A percentile compares a stretch with the other conserved stretches of the same genome.
phyloP scores from a whole-genome alignment of 1,139 yeast genomes.

The Sporopachydermia cereana region DNA sequence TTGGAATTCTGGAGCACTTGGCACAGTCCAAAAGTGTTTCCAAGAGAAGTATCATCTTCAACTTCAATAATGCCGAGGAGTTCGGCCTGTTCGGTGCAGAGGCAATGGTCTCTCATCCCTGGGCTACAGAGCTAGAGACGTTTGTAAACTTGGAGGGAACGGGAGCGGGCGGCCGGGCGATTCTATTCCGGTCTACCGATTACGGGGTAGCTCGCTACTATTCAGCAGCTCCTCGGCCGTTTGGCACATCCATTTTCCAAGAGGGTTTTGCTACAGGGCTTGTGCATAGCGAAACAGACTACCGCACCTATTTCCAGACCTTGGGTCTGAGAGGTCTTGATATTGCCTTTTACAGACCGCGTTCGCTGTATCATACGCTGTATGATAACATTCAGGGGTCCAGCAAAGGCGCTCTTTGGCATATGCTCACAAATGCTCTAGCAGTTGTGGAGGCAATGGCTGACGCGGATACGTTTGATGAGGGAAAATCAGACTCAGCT shows the following conservation, averaged over 20 bases:
- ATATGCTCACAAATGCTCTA: slow-evolving; percentile 63
- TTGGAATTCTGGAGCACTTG: slow-evolving; percentile 53
- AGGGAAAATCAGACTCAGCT: slow-evolving; percentile 28
- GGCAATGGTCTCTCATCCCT: slow-evolving; percentile 62
- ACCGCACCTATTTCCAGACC: slow-evolving; percentile 50
- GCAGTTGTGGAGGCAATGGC: slow-evolving; percentile 41
- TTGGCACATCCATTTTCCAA: slow-evolving; percentile 69
- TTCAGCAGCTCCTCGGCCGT: slow-evolving; percentile 40
- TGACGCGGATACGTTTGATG: slow-evolving; percentile 22
- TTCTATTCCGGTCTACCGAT: slow-evolving; percentile 76
- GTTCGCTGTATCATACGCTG: slow-evolving; percentile 73
- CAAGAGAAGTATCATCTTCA: slow-evolving; percentile 59
- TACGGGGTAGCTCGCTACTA: slow-evolving; percentile 55
- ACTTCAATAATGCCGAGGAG: slow-evolving; percentile 86
- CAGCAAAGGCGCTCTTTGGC: slow-evolving; percentile 60
- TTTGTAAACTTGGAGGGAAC: slow-evolving; percentile 91
- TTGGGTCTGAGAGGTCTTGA: slow-evolving; percentile 74
- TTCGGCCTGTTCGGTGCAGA: slow-evolving; percentile 80
- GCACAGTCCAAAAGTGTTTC: slow-evolving; percentile 38
- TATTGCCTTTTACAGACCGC: slow-evolving; percentile 61
- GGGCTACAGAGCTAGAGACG: slow-evolving; percentile 51
- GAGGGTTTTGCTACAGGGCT: slow-evolving; percentile 70
- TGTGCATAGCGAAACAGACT: slow-evolving; percentile 77
- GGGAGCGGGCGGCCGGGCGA: slow-evolving; percentile 86
- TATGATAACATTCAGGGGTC: slow-evolving; percentile 60